phyloP scores from a whole-genome alignment of 352 stramenopile genomes.

The Phytophthora tubulina region DNA sequence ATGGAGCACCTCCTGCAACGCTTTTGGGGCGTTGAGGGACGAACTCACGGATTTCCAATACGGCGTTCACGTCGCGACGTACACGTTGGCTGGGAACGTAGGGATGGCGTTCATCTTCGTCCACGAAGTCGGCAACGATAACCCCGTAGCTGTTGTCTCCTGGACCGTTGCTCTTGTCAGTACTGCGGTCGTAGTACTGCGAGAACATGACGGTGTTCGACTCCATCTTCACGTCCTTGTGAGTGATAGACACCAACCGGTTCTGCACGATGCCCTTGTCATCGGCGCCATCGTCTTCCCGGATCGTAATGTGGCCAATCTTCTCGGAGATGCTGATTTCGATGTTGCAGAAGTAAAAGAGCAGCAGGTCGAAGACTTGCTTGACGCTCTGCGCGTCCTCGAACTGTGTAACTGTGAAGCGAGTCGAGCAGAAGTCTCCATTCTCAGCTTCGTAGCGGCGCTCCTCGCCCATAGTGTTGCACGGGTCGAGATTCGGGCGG shows the following conservation, averaged over 20 bases:
- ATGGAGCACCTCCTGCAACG: conserved; percentile 5
- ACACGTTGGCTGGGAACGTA: conserved; percentile 40
- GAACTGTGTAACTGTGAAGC: conserved; percentile 67
- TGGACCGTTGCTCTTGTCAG: conserved; percentile 10
- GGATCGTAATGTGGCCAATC: conserved; percentile 62
- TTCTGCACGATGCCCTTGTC: conserved; percentile 54
- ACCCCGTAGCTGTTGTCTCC: conserved; percentile 34
- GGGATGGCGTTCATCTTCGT: conserved; percentile 44
- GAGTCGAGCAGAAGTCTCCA: conserved; percentile 63
- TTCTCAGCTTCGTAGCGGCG: conserved; percentile 54
- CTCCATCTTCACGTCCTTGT: conserved; percentile 48
- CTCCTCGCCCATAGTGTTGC: conserved; percentile 44
- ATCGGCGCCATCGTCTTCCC: conserved; percentile 57
- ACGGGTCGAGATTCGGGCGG: conserved; percentile 33
- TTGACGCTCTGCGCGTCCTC: conserved; percentile 40
- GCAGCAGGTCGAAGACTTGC: conserved; percentile 55
- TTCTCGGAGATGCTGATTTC: conserved; percentile 73
- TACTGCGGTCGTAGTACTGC: conserved; percentile 39
- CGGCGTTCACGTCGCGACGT: conserved; percentile 39
- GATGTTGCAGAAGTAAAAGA: conserved; percentile 65
- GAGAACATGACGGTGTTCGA: conserved; percentile 55
- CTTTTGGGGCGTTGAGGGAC: conserved; percentile 17
- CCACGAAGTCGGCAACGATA: conserved; percentile 49
- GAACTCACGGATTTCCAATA: conserved; percentile 40
- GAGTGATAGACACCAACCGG: conserved; percentile 51